Evolutionary conservation across 345 rosid species (phyloP).

Genomic region (Fremontodendron californicum): DNA sequence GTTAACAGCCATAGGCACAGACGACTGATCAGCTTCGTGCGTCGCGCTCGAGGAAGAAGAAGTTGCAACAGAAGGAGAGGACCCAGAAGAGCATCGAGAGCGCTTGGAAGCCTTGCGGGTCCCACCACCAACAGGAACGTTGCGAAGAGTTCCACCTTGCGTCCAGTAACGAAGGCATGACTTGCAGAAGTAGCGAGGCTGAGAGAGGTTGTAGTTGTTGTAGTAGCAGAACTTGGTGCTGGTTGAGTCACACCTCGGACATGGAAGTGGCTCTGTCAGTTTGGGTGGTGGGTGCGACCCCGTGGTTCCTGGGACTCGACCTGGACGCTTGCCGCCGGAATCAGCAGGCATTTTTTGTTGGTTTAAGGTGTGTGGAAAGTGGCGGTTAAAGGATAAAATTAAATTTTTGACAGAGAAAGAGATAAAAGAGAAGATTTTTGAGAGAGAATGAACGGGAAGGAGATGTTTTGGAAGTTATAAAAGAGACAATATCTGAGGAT

Average conservation of each 20-base stretch:
- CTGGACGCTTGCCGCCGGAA: slow-evolving; percentile 20
- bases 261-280: slow-evolving; percentile 35
- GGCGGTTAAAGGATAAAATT: background rate
- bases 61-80: slow-evolving; percentile 17
- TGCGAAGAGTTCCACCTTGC: slow-evolving; percentile 65
- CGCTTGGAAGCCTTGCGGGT: slow-evolving; percentile 54
- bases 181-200: slow-evolving; percentile 71
- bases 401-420: background rate
- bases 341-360: slow-evolving; percentile 33
- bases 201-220: slow-evolving; percentile 62
- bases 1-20: slow-evolving; percentile 2
- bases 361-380: background rate
- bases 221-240: slow-evolving; percentile 66
- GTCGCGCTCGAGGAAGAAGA: slow-evolving; percentile 21
- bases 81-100: slow-evolving; percentile 27
- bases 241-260: slow-evolving; percentile 53
- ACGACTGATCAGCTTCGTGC: slow-evolving; percentile 25
- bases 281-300: slow-evolving; percentile 27
- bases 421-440: background rate
- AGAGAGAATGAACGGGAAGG: background rate
- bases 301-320: slow-evolving; percentile 13
- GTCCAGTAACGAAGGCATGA: slow-evolving; percentile 72
- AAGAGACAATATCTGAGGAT: slow-evolving; percentile 11
- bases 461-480: slow-evolving; percentile 10
- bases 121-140: slow-evolving; percentile 61